Base-by-base conservation (phyloP, 441 rosid genomes). In the Mallotus japonicus region DNA sequence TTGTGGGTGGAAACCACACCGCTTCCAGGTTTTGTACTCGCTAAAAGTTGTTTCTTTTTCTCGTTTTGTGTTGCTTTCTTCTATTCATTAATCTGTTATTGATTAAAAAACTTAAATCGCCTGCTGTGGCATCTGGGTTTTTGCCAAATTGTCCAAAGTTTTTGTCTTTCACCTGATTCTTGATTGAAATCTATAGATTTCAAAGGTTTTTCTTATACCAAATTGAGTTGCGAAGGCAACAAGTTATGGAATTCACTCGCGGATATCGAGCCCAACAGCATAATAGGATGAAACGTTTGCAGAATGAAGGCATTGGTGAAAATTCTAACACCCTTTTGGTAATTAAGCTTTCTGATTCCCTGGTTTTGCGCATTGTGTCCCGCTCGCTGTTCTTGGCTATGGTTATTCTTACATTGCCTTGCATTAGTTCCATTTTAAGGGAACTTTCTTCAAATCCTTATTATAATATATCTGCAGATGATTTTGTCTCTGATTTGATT, bases 11-110 rank as follows among this genome's bases (percentile, higher is more conserved):
- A 72, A 92, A 92, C 64, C 97, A 89, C 76, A 90, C 96, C 34
- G 88, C 94, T 44, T 87, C 97, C 69, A 87, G 96, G 82, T 90
- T 89, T 81, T 92, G 96, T 77, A 89, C 90, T 79, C 93, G 95
- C 84, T 88, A 88, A 83, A 53, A 44, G 59, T 32, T 42, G 67
- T 72, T 22, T 40, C 61, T 22, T 59, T 51, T 28, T 28, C 12
- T 42, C 44, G 12, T n/a, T 53, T 73, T 66, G 58, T 61, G 16
- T 65, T 47, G 57, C 44, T 64, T 40, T 62, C 24, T 50, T 50
- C 61, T 72, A 60, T 75, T 61, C 56, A 5, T n/a, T 7, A 42
- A 11, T 6, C 12, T 53, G 70, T 20, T 40, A 50, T 47, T 15
- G 40, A 61, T 58, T 70, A 75, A 12, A 57, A 28, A 28, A 2